Percentiles rank a stretch among this genome's conserved stretches.
Conservation (phyloP, 352 stramenopile species). For the Pythium brachiatum region DNA sequence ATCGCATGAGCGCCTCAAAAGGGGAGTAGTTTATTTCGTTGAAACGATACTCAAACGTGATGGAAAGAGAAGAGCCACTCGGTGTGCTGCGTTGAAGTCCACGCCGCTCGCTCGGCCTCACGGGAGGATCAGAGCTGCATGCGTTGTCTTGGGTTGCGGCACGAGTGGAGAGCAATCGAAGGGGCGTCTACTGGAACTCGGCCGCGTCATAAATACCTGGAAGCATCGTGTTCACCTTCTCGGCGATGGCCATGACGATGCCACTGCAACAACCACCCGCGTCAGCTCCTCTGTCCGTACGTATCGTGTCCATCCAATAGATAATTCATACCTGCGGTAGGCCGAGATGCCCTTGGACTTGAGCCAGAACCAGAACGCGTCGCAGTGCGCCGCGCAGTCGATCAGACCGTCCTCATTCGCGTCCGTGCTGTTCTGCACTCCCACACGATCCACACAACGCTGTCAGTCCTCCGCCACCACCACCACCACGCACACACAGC, state of each 20-base stretch:
- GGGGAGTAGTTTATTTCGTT: not conserved
- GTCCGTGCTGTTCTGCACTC: slow-evolving; percentile 65
- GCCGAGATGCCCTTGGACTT: slow-evolving; percentile 94
- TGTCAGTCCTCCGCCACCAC: slow-evolving; percentile 45
- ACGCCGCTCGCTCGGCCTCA: not conserved
- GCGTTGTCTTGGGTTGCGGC: not conserved
- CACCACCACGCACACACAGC: too few species aligned
- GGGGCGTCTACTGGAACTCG: slow-evolving; percentile 86
- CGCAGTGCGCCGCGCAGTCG: slow-evolving; percentile 92
- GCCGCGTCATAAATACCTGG: slow-evolving; percentile 95
- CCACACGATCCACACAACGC: not conserved
- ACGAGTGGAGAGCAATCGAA: not conserved
- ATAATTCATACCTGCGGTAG: slow-evolving; percentile 75
- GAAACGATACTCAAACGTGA: not conserved
- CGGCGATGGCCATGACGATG: slow-evolving; percentile 96
- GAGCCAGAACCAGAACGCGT: slow-evolving; percentile 97
- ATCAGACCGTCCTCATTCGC: slow-evolving; percentile 88
- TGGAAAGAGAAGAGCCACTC: not conserved
- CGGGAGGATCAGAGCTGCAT: not conserved
- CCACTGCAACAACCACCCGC: slow-evolving; percentile 51
- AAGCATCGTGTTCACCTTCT: slow-evolving; percentile 97
- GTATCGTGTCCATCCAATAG: not conserved
- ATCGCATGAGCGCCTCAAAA: not conserved
- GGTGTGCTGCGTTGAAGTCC: not conserved
- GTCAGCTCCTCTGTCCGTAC: not conserved